These are phyloP conservation scores for Chenopodium berlandieri DNA, from an alignment of 148 eudicot genomes.

Conservation along the genomic window DNA sequence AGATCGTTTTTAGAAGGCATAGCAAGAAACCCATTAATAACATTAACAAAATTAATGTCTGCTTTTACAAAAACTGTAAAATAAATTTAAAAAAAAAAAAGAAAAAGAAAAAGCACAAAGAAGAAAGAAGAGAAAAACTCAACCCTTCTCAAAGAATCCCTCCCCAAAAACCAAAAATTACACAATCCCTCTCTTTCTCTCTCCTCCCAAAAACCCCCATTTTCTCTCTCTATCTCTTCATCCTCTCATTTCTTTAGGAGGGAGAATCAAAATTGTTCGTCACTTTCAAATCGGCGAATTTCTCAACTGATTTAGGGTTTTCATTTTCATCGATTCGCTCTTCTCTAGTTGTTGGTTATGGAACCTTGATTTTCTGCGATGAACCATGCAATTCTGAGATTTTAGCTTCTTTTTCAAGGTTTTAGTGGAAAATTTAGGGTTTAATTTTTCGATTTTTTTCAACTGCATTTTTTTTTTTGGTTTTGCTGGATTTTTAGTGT, in stretches of 20 bases:
- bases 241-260: not conserved
- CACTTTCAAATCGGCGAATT: constrained; percentile 16
- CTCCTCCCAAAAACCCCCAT: not conserved
- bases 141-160: constrained; percentile 11
- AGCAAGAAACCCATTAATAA: no score
- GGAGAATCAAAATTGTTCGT: not conserved
- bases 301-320: constrained; percentile 30
- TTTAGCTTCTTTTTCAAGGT: not conserved
- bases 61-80: not conserved
- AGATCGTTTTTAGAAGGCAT: no score
- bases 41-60: constrained; percentile 12
- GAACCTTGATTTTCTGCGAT: constrained; percentile 12
- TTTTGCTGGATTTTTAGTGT: not conserved
- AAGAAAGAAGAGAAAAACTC: constrained; percentile 1
- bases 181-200: constrained; percentile 10
- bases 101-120: not conserved
- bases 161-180: not conserved
- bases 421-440: constrained; percentile 10
- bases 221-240: constrained; percentile 3
- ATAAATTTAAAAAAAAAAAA: not conserved
- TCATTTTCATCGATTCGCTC: not conserved
- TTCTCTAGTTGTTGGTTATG: not conserved
- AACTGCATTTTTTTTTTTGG: not conserved
- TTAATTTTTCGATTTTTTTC: constrained; percentile 10
- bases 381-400: constrained; percentile 19